Percentiles rank a stretch among this genome's conserved stretches.
Evolutionary conservation across 805 yeast species (phyloP).

Genomic region (Allodekkera sacchari): DNA sequence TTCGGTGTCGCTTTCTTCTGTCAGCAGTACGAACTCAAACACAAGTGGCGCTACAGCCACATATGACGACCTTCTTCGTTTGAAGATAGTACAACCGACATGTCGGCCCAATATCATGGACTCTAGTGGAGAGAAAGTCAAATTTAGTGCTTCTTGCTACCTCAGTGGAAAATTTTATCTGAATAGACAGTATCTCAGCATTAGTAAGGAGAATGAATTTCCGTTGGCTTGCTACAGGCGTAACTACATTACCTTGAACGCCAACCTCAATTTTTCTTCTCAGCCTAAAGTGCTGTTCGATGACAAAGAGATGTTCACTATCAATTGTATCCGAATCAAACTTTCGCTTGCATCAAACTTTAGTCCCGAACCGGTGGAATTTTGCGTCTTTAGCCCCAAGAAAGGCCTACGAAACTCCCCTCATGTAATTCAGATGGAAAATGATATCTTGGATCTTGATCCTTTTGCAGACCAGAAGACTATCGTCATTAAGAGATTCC

Average conservation of each 20-base stretch:
- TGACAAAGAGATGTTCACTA: constrained; percentile 4
- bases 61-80: too few species aligned
- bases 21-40: too few species aligned
- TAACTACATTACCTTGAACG: constrained; percentile 9
- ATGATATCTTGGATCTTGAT: constrained; percentile 1
- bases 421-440: neutral
- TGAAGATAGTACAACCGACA: too few species aligned
- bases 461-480: constrained; percentile 13
- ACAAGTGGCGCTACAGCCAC: too few species aligned
- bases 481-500: constrained; percentile 34
- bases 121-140: constrained; percentile 1
- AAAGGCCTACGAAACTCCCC: neutral
- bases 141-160: constrained; percentile 2
- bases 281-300: constrained; percentile 5
- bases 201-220: constrained; percentile 2
- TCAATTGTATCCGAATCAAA: constrained; percentile 9
- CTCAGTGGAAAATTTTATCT: constrained; percentile 14
- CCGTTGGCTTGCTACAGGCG: constrained; percentile 18
- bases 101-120: constrained; percentile 1
- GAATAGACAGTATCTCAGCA: constrained; percentile 8
- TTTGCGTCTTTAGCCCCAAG: too few species aligned
- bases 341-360: too few species aligned
- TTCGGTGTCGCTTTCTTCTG: too few species aligned
- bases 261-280: constrained; percentile 6
- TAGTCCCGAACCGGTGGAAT: too few species aligned